Evolutionary conservation across 108 stramenopile species (phyloP), one percentile per base, ranked within the genome.

Genomic region (Cyclotella cryptica): DNA sequence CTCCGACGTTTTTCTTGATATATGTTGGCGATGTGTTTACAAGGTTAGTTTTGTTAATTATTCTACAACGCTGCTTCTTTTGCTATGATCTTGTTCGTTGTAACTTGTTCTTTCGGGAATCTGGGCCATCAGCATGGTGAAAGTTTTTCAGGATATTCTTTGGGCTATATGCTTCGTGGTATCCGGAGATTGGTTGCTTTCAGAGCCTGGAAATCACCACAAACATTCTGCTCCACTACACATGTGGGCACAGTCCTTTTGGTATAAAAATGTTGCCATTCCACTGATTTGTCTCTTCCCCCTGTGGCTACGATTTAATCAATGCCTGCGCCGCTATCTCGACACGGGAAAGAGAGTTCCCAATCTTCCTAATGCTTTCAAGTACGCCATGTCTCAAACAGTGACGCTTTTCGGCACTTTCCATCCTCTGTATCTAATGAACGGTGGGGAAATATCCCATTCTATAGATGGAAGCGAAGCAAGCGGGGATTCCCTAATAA

Each of bases 321-420:
- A 98, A 83, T 98, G 97, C 69, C 79, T 96, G 19, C 86, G 97
- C 57, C 80, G 92, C 42, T 95, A 90, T 69, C 39, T 84, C 27
- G 97, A 96, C 74, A 93, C 93, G 8, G 88, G 91, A 26, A 87
- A 88, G 53, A 88, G 95, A 47, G 86, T 90, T 47, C 96, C 96
- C 10, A 94, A 96, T 64, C 77, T 95, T 51, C 86, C 90, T 28
- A 98, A 98, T 85, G 96, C 96, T 24, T 72, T 77, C 75, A 98
- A 98, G 80, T 98, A 98, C 70, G 93, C 93, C 22, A 69, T 98
- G 80, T 88, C 88, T n/a, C 92, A 93, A 80, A 86, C 92, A 10
- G 95, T 97, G n/a, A 93, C 95, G 10, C 78, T 97, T 15, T 93
- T 93, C 81, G 96, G 96, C 35, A 90, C 93, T 24, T 95, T 97